These are phyloP conservation scores for Eucalyptus tenuipes DNA, from an alignment of 345 rosid genomes.

Conservation along the genomic window DNA sequence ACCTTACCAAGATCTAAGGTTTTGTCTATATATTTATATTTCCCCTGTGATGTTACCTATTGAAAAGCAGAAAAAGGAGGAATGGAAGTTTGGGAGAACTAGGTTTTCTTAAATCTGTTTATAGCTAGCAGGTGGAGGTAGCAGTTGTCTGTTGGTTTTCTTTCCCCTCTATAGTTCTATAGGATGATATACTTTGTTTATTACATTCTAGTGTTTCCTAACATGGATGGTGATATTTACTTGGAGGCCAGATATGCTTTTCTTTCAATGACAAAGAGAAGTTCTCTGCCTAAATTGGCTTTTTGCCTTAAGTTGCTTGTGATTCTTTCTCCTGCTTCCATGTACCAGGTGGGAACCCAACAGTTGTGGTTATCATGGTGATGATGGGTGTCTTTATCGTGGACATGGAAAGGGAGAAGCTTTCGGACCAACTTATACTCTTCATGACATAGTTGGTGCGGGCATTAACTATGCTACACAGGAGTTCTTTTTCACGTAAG, in stretches of 20 bases:
- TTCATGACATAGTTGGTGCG: slow-evolving; percentile 77
- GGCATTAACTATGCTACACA: slow-evolving; percentile 85
- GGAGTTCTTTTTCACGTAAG: slow-evolving; percentile 97
- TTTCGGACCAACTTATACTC: slow-evolving; percentile 76
- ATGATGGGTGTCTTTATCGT: slow-evolving; percentile 70
- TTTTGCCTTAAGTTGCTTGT: not conserved
- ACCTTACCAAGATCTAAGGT: not conserved
- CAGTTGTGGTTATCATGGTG: slow-evolving; percentile 96
- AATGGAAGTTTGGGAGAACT: not conserved
- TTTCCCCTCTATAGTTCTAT: not conserved
- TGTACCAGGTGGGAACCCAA: slow-evolving; percentile 83
- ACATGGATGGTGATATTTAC: not conserved
- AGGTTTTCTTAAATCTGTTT: not conserved
- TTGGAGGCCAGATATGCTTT: not conserved
- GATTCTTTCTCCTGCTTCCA: too few relatives aligned
- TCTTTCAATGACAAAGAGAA: not conserved
- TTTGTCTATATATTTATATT: not conserved
- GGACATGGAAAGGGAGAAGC: slow-evolving; percentile 72
- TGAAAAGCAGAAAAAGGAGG: not conserved
- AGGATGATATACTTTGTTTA: not conserved
- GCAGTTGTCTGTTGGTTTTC: not conserved
- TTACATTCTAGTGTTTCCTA: not conserved
- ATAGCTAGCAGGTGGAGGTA: not conserved
- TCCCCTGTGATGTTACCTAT: not conserved
- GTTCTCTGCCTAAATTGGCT: not conserved